Conservation (phyloP, 2,329 filamentous ascomycete genomes). For the Fusarium protoensiforme region DNA sequence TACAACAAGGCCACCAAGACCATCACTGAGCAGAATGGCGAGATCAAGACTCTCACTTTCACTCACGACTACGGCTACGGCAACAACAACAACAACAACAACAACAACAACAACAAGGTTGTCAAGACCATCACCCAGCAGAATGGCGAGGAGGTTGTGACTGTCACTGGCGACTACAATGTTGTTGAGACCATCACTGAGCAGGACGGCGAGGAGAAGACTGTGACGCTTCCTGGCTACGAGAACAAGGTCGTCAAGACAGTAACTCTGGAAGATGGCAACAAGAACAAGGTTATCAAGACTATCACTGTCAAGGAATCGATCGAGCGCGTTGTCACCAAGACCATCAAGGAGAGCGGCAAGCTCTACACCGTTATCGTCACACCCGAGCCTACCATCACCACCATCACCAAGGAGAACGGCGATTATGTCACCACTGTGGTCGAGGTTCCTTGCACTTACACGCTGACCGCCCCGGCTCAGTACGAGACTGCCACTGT, state of each 20-base stretch:
- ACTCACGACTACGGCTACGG: not conserved
- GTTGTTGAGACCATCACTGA: conserved; percentile 25
- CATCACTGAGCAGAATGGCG: conserved; percentile 26
- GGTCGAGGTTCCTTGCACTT: conserved; percentile 22
- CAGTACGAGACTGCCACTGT: conserved; percentile 40
- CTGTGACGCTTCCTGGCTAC: conserved; percentile 11
- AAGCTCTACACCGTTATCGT: conserved; percentile 37
- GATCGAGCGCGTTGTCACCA: conserved; percentile 30
- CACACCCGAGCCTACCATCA: conserved; percentile 26
- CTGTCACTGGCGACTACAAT: conserved; percentile 2
- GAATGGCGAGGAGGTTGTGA: not conserved
- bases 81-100: conserved; percentile 10
- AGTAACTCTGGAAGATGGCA: conserved; percentile 23
- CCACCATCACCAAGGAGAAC: conserved; percentile 36
- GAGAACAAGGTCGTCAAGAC: conserved; percentile 17
- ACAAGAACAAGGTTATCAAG: conserved; percentile 24
- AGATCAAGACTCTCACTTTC: conserved; percentile 24
- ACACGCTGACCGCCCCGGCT: conserved; percentile 40
- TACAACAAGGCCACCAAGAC: conserved; percentile 19
- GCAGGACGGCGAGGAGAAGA: conserved; percentile 24
- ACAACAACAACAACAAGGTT: conserved; percentile 2
- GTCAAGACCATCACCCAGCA: conserved; percentile 21
- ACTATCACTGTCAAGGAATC: conserved; percentile 30
- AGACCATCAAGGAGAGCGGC: conserved; percentile 38
- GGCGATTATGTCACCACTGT: conserved; percentile 28